These are phyloP conservation scores for Ophiostoma sp. DNA, from an alignment of 2,329 filamentous ascomycete species.

Conservation along the genomic window DNA sequence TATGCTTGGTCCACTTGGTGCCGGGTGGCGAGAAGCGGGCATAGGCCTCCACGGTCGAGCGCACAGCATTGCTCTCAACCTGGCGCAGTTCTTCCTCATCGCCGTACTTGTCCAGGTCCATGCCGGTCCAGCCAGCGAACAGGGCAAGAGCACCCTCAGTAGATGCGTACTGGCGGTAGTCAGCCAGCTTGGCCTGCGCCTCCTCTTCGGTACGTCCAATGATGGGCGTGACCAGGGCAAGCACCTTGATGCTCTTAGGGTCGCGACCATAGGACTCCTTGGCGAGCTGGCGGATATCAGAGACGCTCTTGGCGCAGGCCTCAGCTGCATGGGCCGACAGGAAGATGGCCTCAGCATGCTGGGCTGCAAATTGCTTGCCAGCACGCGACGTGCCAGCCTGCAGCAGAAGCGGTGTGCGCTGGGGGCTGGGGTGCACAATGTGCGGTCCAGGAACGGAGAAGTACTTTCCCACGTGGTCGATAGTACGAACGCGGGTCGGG, in stretches of 20 bases:
- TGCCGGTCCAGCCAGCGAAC: conserved; percentile 69
- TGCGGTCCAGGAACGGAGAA: conserved; percentile 30
- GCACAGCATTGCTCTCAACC: conserved; percentile 38
- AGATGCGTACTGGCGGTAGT: conserved; percentile 56
- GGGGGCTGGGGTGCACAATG: conserved; percentile 21
- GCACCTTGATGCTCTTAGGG: conserved; percentile 26
- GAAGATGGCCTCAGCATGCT: conserved; percentile 30
- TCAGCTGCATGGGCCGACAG: conserved; percentile 25
- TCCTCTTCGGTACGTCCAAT: conserved; percentile 27
- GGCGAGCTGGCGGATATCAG: conserved; percentile 39
- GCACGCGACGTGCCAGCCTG: conserved; percentile 29
- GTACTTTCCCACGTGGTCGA: conserved; percentile 23
- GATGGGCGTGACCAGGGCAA: conserved; percentile 27
- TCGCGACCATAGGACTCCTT: conserved; percentile 24
- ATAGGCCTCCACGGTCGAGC: conserved; percentile 29
- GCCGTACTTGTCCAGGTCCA: conserved; percentile 40
- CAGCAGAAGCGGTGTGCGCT: conserved; percentile 28
- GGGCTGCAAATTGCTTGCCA: conserved; percentile 27
- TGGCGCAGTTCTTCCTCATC: conserved; percentile 38
- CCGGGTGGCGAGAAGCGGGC: conserved; percentile 21
- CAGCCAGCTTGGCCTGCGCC: conserved; percentile 41
- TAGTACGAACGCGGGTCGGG: conserved; percentile 22
- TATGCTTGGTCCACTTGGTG: conserved; percentile 66
- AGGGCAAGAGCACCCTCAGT: conserved; percentile 60
- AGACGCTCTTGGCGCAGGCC: conserved; percentile 22